phyloP scores from a whole-genome alignment of 2,329 filamentous ascomycete genomes.

The Podosphaera xanthii region DNA sequence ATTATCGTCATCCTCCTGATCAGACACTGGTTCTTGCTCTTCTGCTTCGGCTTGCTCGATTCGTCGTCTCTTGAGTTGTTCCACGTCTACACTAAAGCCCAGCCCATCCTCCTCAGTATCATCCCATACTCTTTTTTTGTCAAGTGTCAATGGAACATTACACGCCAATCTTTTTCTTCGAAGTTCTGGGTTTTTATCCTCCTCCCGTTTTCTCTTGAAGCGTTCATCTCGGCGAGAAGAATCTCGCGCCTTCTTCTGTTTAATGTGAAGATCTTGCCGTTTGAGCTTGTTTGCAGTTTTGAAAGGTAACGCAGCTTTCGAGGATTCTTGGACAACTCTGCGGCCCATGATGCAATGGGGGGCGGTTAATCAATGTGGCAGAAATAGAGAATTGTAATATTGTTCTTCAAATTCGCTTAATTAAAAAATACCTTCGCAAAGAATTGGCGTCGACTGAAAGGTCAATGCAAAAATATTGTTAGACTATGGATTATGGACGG shows the following conservation, averaged over 20 bases:
- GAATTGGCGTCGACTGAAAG: too few species aligned
- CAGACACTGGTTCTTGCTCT: constrained; percentile 20
- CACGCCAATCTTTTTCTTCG: constrained; percentile 48
- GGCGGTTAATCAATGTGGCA: constrained; percentile 2
- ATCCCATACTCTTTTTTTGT: constrained; percentile 80
- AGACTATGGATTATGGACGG: too few species aligned
- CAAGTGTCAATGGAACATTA: constrained; percentile 63
- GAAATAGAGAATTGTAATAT: neutral
- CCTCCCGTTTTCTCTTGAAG: constrained; percentile 60
- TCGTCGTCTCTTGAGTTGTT: constrained; percentile 32
- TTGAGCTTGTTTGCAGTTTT: constrained; percentile 56
- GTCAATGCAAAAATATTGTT: too few species aligned
- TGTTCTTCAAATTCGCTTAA: neutral
- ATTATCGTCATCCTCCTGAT: constrained; percentile 48
- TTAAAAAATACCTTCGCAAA: neutral
- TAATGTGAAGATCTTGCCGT: constrained; percentile 55
- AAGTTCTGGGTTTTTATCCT: constrained; percentile 60
- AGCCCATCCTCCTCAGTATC: constrained; percentile 41
- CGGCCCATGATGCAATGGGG: constrained; percentile 22
- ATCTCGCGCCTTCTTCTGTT: constrained; percentile 56
- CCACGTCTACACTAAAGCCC: constrained; percentile 29
- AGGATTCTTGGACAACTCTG: constrained; percentile 19
- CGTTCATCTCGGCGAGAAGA: constrained; percentile 54
- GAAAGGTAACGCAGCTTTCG: constrained; percentile 24
- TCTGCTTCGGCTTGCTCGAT: constrained; percentile 26